Conservation (phyloP, 2,329 filamentous ascomycete genomes). For the Aschersonia sp. region DNA sequence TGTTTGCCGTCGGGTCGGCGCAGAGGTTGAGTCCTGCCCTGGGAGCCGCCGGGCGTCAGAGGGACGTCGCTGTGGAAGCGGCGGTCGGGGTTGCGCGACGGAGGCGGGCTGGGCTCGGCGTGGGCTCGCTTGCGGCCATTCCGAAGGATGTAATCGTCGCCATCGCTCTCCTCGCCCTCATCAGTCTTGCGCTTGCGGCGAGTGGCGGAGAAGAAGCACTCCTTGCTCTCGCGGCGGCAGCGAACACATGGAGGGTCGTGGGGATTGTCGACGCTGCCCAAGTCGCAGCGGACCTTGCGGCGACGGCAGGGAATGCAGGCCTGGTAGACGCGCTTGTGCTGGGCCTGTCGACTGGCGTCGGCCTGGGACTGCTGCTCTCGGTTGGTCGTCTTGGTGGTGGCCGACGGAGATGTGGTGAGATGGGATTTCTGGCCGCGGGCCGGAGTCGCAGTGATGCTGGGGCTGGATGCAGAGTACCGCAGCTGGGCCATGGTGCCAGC, state of each 20-base stretch:
- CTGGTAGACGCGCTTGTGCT: slow-evolving; percentile 47
- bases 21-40: slow-evolving; percentile 52
- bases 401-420: slow-evolving; percentile 1
- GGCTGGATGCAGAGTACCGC: slow-evolving; percentile 7
- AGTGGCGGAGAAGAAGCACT: slow-evolving; percentile 93
- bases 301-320: slow-evolving; percentile 48
- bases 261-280: slow-evolving; percentile 77
- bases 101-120: slow-evolving; percentile 27
- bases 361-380: slow-evolving; percentile 4
- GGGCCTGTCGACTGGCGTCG: slow-evolving; percentile 1
- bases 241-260: slow-evolving; percentile 87
- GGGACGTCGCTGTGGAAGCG: slow-evolving; percentile 39
- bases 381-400: background rate
- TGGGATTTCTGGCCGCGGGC: slow-evolving; percentile 2
- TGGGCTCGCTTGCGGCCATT: slow-evolving; percentile 59
- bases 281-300: slow-evolving; percentile 47
- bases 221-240: slow-evolving; percentile 87
- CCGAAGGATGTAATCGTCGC: slow-evolving; percentile 54
- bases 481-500: slow-evolving; percentile 8
- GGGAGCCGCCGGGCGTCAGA: slow-evolving; percentile 48
- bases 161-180: slow-evolving; percentile 35
- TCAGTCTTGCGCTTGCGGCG: slow-evolving; percentile 76
- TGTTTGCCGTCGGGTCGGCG: slow-evolving; percentile 39
- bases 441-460: slow-evolving; percentile 7
- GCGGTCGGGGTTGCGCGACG: slow-evolving; percentile 19